Conservation (phyloP, 371 early-diverging fungal genomes). For the Mucor indicus region DNA sequence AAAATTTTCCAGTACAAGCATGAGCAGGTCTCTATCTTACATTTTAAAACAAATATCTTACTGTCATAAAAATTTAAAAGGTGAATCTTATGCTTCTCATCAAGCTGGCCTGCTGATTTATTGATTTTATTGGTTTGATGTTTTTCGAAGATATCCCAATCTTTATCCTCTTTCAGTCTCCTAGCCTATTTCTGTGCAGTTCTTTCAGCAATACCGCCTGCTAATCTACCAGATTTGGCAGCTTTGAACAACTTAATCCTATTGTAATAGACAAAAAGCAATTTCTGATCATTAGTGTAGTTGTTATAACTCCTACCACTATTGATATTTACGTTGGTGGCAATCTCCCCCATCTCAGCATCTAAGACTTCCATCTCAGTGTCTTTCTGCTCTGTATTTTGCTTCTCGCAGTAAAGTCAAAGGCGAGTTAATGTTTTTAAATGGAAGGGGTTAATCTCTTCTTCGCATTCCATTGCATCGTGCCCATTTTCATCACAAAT, state of each 20-base stretch:
- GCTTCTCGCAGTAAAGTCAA: constrained; percentile 7
- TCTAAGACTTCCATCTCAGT: constrained; percentile 2
- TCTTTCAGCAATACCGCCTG: constrained; percentile 9
- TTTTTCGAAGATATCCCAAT: constrained; percentile 7
- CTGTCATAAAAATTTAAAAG: constrained; percentile 6
- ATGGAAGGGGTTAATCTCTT: constrained; percentile 1
- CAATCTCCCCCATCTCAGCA: constrained; percentile 11
- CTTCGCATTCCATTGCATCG: constrained; percentile 8
- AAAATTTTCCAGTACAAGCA: too few species aligned
- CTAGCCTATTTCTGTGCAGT: constrained; percentile 15
- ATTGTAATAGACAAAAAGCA: constrained; percentile 9
- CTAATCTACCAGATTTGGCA: constrained; percentile 9
- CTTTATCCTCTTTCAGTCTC: constrained; percentile 10
- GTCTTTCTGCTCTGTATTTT: constrained; percentile 2
- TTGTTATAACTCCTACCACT: constrained; percentile 6
- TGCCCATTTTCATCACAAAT: constrained; percentile 1
- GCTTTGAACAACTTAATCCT: constrained; percentile 10
- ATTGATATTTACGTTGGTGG: constrained; percentile 1
- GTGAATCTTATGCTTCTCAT: constrained; percentile 6
- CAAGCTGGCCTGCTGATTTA: constrained; percentile 7
- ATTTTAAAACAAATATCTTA: too few species aligned
- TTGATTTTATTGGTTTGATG: constrained; percentile 8
- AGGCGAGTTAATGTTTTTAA: neutral
- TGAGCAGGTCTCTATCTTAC: too few species aligned
- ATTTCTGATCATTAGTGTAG: constrained; percentile 12